Conservation (phyloP, 371 early-diverging fungal genomes). For the Mortierella sp. region DNA sequence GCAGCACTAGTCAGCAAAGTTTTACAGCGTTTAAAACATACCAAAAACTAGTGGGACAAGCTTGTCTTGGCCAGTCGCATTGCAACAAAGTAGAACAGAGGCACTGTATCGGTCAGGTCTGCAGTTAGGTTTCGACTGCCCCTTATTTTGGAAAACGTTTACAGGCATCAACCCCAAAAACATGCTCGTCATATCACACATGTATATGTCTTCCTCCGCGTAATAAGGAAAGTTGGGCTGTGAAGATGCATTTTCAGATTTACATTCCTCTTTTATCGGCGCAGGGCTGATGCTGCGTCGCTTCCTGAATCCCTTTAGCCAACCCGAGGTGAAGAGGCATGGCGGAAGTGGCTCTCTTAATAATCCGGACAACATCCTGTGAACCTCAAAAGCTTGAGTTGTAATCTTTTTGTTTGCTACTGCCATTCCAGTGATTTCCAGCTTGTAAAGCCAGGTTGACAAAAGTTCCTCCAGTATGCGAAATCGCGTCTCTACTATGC, state of each 20-base stretch:
- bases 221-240: not conserved
- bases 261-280: not conserved
- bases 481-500: not conserved
- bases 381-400: conserved; percentile 9
- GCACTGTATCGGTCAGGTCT: not conserved
- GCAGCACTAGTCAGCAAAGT: not conserved
- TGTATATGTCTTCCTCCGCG: not conserved
- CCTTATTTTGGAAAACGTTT: not conserved
- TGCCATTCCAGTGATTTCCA: not conserved
- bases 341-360: conserved; percentile 7
- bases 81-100: conserved; percentile 14
- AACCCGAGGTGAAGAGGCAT: conserved; percentile 8
- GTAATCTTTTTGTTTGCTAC: conserved; percentile 8
- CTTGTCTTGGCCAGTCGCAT: conserved; percentile 5
- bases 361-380: conserved; percentile 3
- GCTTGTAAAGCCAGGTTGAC: not conserved
- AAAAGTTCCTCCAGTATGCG: conserved; percentile 16
- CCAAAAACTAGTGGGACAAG: conserved; percentile 3
- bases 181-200: conserved; percentile 11
- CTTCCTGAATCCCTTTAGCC: conserved; percentile 9
- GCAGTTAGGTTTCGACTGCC: not conserved
- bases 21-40: not conserved
- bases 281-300: not conserved
- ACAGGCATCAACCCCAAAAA: not conserved
- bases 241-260: not conserved